These are phyloP conservation scores for Bonia amplexicaulis DNA, from an alignment of 176 grass and related monocot species.

Conservation along the genomic window DNA sequence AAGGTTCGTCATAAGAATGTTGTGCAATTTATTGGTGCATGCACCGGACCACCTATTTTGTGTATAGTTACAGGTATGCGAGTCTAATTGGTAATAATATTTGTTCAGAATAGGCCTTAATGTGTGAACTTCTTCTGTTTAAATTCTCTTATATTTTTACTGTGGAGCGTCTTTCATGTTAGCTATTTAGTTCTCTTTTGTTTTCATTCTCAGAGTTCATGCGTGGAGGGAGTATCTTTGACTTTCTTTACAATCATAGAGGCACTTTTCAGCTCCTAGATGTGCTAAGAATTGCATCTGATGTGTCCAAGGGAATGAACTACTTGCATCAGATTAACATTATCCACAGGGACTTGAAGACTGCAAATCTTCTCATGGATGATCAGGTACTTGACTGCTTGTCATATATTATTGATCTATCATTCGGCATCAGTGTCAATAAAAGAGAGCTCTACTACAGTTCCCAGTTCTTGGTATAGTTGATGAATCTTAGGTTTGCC, in stretches of 20 bases:
- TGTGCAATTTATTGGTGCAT: slow-evolving; percentile 96
- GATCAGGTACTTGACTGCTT: slow-evolving; percentile 41
- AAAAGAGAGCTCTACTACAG: background rate
- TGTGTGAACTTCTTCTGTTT: background rate
- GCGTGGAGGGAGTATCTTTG: slow-evolving; percentile 86
- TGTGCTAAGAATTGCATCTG: slow-evolving; percentile 78
- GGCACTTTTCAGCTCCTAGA: slow-evolving; percentile 64
- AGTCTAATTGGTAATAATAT: background rate
- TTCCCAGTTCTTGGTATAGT: background rate
- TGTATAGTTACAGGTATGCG: slow-evolving; percentile 93
- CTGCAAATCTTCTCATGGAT: slow-evolving; percentile 99
- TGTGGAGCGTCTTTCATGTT: background rate
- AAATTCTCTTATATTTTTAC: background rate
- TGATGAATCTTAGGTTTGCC: background rate
- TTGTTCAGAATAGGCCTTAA: background rate
- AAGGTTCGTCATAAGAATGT: slow-evolving; percentile 99
- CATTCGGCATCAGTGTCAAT: background rate
- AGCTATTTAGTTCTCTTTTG: slow-evolving; percentile 10
- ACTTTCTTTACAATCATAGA: slow-evolving; percentile 77
- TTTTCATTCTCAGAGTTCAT: slow-evolving; percentile 74
- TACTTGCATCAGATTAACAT: slow-evolving; percentile 98
- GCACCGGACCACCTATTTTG: slow-evolving; percentile 78
- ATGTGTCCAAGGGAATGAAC: slow-evolving; percentile 98
- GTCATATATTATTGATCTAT: background rate
- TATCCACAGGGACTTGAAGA: slow-evolving; percentile 91